Percentiles rank a stretch among this genome's conserved stretches.
phyloP scores from a whole-genome alignment of 129 eudicot genomes.

The Erigeron canadensis region DNA sequence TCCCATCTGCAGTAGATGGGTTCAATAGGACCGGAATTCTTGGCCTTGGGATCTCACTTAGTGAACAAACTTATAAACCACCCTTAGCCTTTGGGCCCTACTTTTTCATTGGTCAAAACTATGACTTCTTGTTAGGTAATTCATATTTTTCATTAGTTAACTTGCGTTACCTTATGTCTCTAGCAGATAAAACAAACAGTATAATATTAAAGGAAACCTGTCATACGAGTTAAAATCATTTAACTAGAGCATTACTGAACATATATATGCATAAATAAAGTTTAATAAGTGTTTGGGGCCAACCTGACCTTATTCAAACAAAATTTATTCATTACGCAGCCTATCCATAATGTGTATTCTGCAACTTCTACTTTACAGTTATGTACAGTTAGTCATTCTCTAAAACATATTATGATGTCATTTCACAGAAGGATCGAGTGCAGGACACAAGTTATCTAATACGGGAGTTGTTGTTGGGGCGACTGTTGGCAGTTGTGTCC shows the following conservation, averaged over 20 bases:
- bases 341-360: no score
- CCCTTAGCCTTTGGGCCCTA: conserved; percentile 62
- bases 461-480: conserved; percentile 44
- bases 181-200: neutral
- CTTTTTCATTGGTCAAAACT: conserved; percentile 42
- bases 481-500: conserved; percentile 41
- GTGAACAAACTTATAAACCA: conserved; percentile 69
- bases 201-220: no score
- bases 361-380: no score
- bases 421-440: conserved; percentile 24
- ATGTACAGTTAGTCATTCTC: neutral
- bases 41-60: conserved; percentile 48
- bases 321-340: no score
- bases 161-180: neutral
- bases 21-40: conserved; percentile 61
- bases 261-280: no score
- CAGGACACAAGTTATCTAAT: conserved; percentile 35
- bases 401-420: neutral
- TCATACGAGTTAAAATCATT: no score
- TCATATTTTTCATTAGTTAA: neutral
- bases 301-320: no score
- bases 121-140: conserved; percentile 53
- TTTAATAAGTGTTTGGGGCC: no score
- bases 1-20: conserved; percentile 54
- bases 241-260: no score